Evolutionary conservation across 192 early-diverging fungal genomes (phyloP), one percentile per base, ranked within the genome.

Genomic region (Entrophospora sp.): DNA sequence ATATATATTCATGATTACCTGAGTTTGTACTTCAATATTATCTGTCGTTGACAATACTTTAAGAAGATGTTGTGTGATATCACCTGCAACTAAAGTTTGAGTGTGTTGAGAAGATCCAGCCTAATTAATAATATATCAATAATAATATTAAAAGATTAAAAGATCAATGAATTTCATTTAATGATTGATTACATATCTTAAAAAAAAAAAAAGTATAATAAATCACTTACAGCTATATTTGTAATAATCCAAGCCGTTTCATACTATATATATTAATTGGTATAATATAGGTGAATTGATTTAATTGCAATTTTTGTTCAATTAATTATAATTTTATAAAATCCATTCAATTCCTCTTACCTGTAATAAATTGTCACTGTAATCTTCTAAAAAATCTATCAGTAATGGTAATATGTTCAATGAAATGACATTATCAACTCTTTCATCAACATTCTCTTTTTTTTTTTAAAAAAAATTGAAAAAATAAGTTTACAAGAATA

Each of bases 241-340:
- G 55, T 57, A 37, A 57, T 57, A 36, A 57, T 57, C 55, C 55
- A 57, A 16, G 55, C 55, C 13, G 55, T 57, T 38, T 57, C 55
- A 24, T 57, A 57, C 55, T 57, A 18, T 36, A 25, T 22, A 36
- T n/a, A n/a, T n/a, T n/a, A n/a, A n/a, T n/a, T n/a, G n/a, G n/a
- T n/a, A n/a, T n/a, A n/a, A n/a, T n/a, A n/a, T n/a, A n/a, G n/a
- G n/a, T n/a, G n/a, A n/a, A n/a, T n/a, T n/a, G n/a, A n/a, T n/a
- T n/a, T n/a, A n/a, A n/a, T n/a, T n/a, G n/a, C n/a, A n/a, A n/a
- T n/a, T n/a, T n/a, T n/a, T n/a, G n/a, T n/a, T n/a, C n/a, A n/a
- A n/a, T n/a, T n/a, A n/a, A n/a, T n/a, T n/a, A n/a, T n/a, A n/a
- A n/a, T n/a, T n/a, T n/a, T n/a, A n/a, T n/a, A n/a, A n/a, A n/a